phyloP scores from a whole-genome alignment of 768 basidiomycete genomes.

The Suillus brevipes region DNA sequence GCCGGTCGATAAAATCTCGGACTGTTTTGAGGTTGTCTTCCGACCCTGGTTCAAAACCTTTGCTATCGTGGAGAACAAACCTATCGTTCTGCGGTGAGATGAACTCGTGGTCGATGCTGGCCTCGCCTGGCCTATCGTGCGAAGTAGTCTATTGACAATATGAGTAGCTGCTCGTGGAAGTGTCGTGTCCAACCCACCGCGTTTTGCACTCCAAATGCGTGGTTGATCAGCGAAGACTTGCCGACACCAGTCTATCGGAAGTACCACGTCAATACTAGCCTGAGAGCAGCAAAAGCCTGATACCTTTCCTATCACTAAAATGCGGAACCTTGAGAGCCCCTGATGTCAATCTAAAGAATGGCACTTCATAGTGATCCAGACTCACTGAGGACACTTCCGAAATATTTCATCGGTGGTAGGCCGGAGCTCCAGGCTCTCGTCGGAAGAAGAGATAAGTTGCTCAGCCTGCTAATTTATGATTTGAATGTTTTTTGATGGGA shows the following conservation, averaged over 20 bases:
- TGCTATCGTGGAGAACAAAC: slow-evolving; percentile 19
- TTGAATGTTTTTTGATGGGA: not conserved
- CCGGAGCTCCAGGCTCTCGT: no score
- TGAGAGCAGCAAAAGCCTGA: not conserved
- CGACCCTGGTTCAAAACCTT: slow-evolving; percentile 18
- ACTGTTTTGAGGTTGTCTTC: slow-evolving; percentile 10
- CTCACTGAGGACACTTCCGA: not conserved
- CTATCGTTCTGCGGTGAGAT: slow-evolving; percentile 11
- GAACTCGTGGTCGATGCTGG: slow-evolving; percentile 15
- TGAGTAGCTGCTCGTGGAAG: not conserved
- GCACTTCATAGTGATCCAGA: not conserved
- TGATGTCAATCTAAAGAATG: not conserved
- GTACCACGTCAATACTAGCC: not conserved
- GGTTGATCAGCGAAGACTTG: not conserved
- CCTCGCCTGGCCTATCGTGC: not conserved
- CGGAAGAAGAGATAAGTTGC: not conserved
- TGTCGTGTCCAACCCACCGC: not conserved
- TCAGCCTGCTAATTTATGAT: not conserved
- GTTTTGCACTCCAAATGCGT: not conserved
- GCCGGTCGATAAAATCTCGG: slow-evolving; percentile 11
- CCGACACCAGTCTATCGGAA: not conserved
- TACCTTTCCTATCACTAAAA: not conserved
- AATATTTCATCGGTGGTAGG: not conserved
- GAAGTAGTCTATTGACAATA: not conserved
- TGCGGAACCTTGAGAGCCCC: not conserved